A percentile compares a stretch with the other conserved stretches of the same genome.
Evolutionary conservation across 2,329 filamentous ascomycete species (phyloP).

Genomic region (Tolypocladium cylindrosporum): DNA sequence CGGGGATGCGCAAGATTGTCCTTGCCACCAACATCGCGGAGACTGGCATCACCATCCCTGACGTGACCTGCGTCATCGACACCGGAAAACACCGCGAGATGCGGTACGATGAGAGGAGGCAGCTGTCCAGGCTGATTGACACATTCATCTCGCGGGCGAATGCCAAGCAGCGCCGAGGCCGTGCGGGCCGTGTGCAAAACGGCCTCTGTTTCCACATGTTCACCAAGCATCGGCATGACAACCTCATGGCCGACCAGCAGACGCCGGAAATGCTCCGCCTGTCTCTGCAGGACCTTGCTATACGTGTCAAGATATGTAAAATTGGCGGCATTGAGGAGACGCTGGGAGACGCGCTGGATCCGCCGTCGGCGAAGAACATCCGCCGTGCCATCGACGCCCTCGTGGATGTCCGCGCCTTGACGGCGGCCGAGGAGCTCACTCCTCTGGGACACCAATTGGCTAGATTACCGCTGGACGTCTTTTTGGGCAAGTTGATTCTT

Average conservation of each 20-base stretch:
- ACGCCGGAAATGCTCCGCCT: conserved; percentile 93
- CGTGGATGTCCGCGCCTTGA: conserved; percentile 85
- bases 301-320: conserved; percentile 95
- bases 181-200: conserved; percentile 90
- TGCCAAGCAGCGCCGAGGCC: conserved; percentile 85
- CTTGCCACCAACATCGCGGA: conserved; percentile 97
- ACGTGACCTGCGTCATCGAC: conserved; percentile 94
- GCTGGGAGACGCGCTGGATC: conserved; percentile 76
- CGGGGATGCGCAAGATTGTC: conserved; percentile 81
- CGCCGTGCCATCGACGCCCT: conserved; percentile 85
- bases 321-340: conserved; percentile 89
- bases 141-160: conserved; percentile 94
- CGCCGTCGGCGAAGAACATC: conserved; percentile 86
- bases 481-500: conserved; percentile 86
- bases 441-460: conserved; percentile 79
- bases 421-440: conserved; percentile 71
- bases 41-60: conserved; percentile 96
- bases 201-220: conserved; percentile 95
- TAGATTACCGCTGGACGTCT: conserved; percentile 83
- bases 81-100: conserved; percentile 96
- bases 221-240: conserved; percentile 80
- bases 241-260: conserved; percentile 79
- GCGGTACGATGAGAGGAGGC: conserved; percentile 88
- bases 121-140: conserved; percentile 83
- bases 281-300: conserved; percentile 87